Base-by-base conservation (phyloP, 2,329 filamentous ascomycete genomes). In the Cryphonectria nitschkei region DNA sequence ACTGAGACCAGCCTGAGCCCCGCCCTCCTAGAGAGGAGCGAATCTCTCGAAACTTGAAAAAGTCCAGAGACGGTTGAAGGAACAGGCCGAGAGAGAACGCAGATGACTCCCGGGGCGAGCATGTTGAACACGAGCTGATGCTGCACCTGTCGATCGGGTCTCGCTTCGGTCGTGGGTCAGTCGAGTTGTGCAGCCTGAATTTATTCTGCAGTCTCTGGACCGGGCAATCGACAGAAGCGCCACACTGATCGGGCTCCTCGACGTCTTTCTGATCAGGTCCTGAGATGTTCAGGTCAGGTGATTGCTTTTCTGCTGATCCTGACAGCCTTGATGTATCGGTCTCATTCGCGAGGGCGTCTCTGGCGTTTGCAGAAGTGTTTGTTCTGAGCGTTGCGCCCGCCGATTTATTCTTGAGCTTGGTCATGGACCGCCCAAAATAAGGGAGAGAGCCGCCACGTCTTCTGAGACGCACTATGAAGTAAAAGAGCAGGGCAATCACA, bases 1-100 rank as follows among this genome's bases (percentile, higher is more conserved):
- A 71, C 52, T 39, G 11, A 14, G 70, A 71, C 70, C 70, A 71
- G 26, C 62, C 70, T 32, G 70, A 71, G n/a, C 70, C 67, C 34
- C 67, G 29, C 29, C 64, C 64, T 11, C 64, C 64, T 3, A 66
- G 64, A 1, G 64, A 66, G 2, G 64, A 26, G n/a, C 64, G 29
- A 50, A 66, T 66, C 1, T 66, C 64, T 39, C 62, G 67, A 52
- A 67, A 68, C 39, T 70, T 70, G 50, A 70, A 65, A 50, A 70
- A 37, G 52, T 70, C 69, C 50, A 70, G 37, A 29, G 69, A 67
- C 52, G 69, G 69, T 39, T 68, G 65, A 46, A 70, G 69, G 39
- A 70, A 65, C 58, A 70, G 52, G 34, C 65, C 69, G n/a, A 70
- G 68, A 8, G 65, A 70, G 16, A 65, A 70, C 39, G 60, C 37